Base-by-base conservation (phyloP, 176 grass and related monocot species). In the Triticum monococcum region DNA sequence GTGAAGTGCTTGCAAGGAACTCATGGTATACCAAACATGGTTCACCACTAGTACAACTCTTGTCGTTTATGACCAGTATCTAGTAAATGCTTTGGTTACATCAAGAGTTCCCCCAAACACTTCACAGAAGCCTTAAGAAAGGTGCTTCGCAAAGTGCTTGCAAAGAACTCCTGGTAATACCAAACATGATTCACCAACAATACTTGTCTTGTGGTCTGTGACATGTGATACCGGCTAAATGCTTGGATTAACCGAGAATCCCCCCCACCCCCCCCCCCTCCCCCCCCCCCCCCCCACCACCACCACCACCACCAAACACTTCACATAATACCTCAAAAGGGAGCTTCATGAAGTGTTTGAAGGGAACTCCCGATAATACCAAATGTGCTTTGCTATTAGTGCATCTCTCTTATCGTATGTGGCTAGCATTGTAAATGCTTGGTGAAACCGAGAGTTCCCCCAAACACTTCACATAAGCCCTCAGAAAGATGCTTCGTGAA, bases 231-330 rank as follows among this genome's bases (percentile, higher is more conserved):
- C 0, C 8, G 65, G 37, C 46, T 36, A 60, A 8, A 80, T 77
- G 76, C 23, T 86, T 67, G 26, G 8, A 84, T 37, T 33, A 41
- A 68, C 45, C 56, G 3, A 92, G 86, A 90, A 83, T 87, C 92
- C 64, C 86, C 88, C 93, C 88, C 71, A 65, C 87, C 87, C 81
- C 87, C 79, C 85, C 87, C 89, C n/a, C n/a, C n/a, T n/a, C n/a
- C n/a, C n/a, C n/a, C n/a, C n/a, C n/a, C n/a, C n/a, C n/a, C n/a
- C n/a, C n/a, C n/a, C n/a, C n/a, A n/a, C n/a, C n/a, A n/a, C n/a
- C n/a, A n/a, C n/a, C n/a, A n/a, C n/a, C n/a, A n/a, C n/a, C n/a
- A n/a, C n/a, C n/a, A n/a, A n/a, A n/a, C n/a, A n/a, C n/a, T n/a
- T n/a, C n/a, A n/a, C 28, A 38, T 38, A 38, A 38, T 38, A 38